Evolutionary conservation across 352 stramenopile species (phyloP).

Genomic region (Pythium sukuiense): DNA sequence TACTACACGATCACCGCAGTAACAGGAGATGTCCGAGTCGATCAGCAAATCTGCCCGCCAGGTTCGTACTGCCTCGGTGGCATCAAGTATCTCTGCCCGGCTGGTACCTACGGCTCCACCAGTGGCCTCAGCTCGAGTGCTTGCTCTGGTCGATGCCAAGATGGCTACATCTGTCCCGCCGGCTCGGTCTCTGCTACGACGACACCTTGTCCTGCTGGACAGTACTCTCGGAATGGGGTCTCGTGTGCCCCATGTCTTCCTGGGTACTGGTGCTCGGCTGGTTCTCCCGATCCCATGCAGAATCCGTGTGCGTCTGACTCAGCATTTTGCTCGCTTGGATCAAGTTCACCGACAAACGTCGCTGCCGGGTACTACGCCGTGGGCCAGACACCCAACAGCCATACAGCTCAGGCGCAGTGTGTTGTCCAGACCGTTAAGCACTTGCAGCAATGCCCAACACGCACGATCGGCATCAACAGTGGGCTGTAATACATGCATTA

Average conservation of each 20-base stretch:
- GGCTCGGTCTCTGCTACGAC: slow-evolving; percentile 47
- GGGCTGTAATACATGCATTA: slow-evolving; percentile 27
- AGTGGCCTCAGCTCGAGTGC: slow-evolving; percentile 37
- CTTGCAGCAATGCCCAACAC: slow-evolving; percentile 54
- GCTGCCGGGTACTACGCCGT: slow-evolving; percentile 41
- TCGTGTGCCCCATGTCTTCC: slow-evolving; percentile 49
- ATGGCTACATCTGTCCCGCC: slow-evolving; percentile 50
- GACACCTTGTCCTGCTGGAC: slow-evolving; percentile 50
- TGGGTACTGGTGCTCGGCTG: slow-evolving; percentile 55
- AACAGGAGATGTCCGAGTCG: slow-evolving; percentile 36
- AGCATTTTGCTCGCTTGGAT: slow-evolving; percentile 58
- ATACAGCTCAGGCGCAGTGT: slow-evolving; percentile 46
- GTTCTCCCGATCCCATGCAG: slow-evolving; percentile 46
- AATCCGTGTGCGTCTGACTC: slow-evolving; percentile 47
- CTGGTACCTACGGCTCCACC: slow-evolving; percentile 48
- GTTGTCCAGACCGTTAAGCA: slow-evolving; percentile 41
- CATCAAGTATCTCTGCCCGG: slow-evolving; percentile 47
- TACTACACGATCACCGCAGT: slow-evolving; percentile 47
- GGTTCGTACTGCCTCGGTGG: slow-evolving; percentile 67
- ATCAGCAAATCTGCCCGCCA: slow-evolving; percentile 51
- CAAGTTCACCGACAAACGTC: slow-evolving; percentile 32
- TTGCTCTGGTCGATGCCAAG: slow-evolving; percentile 59
- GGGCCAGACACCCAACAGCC: slow-evolving; percentile 37
- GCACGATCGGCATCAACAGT: slow-evolving; percentile 44
- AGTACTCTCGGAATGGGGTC: slow-evolving; percentile 60